Evolutionary conservation across 164 flowering plant genomes (phyloP).

Genomic region (Buxus sempervirens): DNA sequence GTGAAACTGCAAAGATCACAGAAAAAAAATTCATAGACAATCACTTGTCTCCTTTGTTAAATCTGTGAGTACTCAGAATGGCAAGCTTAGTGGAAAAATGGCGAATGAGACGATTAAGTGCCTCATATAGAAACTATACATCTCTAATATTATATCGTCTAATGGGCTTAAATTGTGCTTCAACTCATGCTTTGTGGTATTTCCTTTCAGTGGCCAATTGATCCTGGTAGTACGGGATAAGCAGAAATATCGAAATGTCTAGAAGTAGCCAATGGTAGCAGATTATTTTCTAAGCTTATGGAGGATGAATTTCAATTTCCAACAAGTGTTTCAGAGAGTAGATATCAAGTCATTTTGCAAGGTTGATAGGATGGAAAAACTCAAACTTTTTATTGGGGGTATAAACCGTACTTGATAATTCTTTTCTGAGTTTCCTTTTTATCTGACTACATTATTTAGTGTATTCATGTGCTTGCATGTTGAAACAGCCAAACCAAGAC

Average conservation of each 20-base stretch:
- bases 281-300: no score
- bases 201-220: background rate
- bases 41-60: background rate
- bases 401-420: no score
- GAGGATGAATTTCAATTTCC: no score
- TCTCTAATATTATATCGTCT: background rate
- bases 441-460: background rate
- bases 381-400: no score
- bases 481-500: background rate
- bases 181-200: background rate
- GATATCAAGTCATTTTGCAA: no score
- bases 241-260: background rate
- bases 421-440: background rate
- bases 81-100: background rate
- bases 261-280: no score
- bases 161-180: background rate
- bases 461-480: background rate
- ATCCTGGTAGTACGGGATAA: background rate
- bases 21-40: background rate
- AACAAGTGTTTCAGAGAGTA: no score
- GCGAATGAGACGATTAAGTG: background rate
- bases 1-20: slow-evolving; percentile 59
- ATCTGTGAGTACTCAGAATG: background rate
- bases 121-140: background rate
- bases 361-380: background rate